phyloP scores from a whole-genome alignment of 495 filamentous ascomycete species.

The Neurospora sp. region DNA sequence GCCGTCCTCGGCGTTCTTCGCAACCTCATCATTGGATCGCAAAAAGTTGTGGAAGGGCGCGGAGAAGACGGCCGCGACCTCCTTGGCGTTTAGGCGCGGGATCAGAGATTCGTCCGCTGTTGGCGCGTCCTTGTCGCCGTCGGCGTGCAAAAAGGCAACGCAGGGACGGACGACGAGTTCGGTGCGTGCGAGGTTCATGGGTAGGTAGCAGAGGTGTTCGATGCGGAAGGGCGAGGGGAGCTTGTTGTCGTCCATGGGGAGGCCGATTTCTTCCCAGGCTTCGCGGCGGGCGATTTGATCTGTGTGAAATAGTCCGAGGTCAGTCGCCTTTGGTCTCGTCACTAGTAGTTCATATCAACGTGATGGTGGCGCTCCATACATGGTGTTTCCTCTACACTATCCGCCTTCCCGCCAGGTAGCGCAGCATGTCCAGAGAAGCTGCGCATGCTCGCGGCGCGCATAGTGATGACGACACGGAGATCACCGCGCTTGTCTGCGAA shows the following conservation, averaged over 20 bases:
- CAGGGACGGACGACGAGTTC: slow-evolving; percentile 77
- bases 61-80: slow-evolving; percentile 87
- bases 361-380: slow-evolving; percentile 41
- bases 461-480: slow-evolving; percentile 74
- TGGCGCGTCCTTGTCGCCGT: slow-evolving; percentile 6
- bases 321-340: background rate
- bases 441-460: slow-evolving; percentile 65
- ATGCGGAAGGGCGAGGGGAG: slow-evolving; percentile 64
- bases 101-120: slow-evolving; percentile 61
- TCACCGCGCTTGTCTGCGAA: slow-evolving; percentile 73
- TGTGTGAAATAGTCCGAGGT: slow-evolving; percentile 30
- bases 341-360: slow-evolving; percentile 13
- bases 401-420: slow-evolving; percentile 67
- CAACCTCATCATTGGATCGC: slow-evolving; percentile 33
- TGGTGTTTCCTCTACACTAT: slow-evolving; percentile 37
- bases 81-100: slow-evolving; percentile 67
- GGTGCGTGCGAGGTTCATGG: slow-evolving; percentile 67
- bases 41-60: slow-evolving; percentile 73
- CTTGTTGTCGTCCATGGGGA: slow-evolving; percentile 52
- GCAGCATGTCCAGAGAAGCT: slow-evolving; percentile 67
- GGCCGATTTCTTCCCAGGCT: slow-evolving; percentile 83
- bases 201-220: slow-evolving; percentile 77
- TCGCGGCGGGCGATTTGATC: slow-evolving; percentile 78
- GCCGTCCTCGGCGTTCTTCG: slow-evolving; percentile 6
- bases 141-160: slow-evolving; percentile 67